phyloP scores from a whole-genome alignment of 305 asterid species.

The Solanum hybrid region DNA sequence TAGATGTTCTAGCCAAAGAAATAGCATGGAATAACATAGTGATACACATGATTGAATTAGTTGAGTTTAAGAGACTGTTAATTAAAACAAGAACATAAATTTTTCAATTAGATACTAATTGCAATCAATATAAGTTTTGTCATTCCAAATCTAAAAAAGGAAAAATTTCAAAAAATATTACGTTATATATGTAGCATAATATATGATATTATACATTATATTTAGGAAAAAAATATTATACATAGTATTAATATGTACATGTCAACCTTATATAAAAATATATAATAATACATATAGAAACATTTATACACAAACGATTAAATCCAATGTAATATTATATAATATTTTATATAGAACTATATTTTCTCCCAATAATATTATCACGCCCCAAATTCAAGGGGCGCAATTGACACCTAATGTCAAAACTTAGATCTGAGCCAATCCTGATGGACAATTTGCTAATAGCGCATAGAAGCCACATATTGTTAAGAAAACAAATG shows the following conservation, averaged over 20 bases:
- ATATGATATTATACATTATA: too few relatives aligned
- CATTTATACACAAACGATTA: too few relatives aligned
- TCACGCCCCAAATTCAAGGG: background rate
- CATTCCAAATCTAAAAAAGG: background rate
- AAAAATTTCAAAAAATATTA: too few relatives aligned
- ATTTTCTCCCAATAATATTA: too few relatives aligned
- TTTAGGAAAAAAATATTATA: background rate
- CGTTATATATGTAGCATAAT: too few relatives aligned
- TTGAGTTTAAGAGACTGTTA: background rate
- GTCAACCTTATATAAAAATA: background rate
- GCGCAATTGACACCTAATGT: background rate
- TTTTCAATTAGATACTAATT: background rate
- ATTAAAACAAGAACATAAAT: background rate
- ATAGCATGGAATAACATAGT: background rate
- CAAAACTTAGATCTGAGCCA: background rate
- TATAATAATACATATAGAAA: too few relatives aligned
- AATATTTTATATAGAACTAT: background rate
- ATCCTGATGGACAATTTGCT: background rate
- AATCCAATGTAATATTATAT: too few relatives aligned
- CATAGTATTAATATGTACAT: background rate
- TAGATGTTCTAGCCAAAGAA: background rate
- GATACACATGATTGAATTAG: background rate
- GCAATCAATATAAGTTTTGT: background rate
- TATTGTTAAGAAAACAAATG: background rate
- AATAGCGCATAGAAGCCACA: background rate